Conservation (phyloP, 106 monocot species). For the Vanilla planifolia region DNA sequence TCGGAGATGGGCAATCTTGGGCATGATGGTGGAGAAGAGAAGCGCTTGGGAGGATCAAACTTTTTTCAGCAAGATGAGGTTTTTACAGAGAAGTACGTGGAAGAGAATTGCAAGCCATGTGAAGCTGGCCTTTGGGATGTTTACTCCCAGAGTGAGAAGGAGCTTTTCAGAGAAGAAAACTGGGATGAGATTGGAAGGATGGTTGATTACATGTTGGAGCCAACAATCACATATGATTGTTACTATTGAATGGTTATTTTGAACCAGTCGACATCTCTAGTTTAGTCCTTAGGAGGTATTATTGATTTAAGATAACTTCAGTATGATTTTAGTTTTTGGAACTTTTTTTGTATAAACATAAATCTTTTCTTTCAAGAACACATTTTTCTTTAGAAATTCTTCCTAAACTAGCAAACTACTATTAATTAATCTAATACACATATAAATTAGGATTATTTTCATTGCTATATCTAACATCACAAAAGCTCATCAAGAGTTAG, state of each 20-base stretch:
- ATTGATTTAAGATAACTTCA: no score
- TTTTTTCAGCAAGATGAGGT: background rate
- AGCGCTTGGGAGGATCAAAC: background rate
- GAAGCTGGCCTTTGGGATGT: background rate
- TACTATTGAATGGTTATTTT: background rate
- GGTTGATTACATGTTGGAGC: constrained; percentile 27
- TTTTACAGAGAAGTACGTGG: constrained; percentile 2
- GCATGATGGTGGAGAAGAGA: constrained; percentile 32
- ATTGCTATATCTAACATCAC: no score
- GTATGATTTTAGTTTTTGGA: no score
- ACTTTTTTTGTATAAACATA: no score
- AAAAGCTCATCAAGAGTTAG: no score
- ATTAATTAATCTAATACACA: no score
- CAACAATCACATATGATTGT: background rate
- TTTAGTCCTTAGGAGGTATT: no score
- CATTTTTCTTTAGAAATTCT: no score
- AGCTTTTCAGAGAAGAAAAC: constrained; percentile 16
- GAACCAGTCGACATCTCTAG: no score
- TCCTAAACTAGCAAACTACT: no score
- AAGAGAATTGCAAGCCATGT: constrained; percentile 15
- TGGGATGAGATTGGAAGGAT: constrained; percentile 81
- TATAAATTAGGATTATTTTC: no score
- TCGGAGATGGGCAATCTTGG: constrained; percentile 33
- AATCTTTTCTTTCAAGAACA: no score
- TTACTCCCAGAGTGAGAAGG: constrained; percentile 2